These are phyloP conservation scores for Sechiopsis laciniata DNA, from an alignment of 306 rosid species.

Conservation along the genomic window DNA sequence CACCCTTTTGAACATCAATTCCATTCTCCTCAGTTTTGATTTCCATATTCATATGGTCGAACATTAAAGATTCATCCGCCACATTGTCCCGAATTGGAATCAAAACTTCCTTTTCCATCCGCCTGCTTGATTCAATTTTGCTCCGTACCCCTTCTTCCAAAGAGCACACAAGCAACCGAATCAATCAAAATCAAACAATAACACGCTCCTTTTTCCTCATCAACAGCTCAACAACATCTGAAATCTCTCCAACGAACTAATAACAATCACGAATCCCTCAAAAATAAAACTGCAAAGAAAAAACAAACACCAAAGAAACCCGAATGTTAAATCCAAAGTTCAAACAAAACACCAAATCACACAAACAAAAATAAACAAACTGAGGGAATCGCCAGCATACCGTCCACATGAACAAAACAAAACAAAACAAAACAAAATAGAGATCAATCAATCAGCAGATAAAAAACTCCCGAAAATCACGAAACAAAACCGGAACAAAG, in stretches of 20 bases:
- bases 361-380: too few species aligned
- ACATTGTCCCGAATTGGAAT: conserved; percentile 14
- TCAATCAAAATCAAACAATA: background rate
- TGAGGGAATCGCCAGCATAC: too few species aligned
- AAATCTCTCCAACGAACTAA: background rate
- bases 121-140: conserved; percentile 5
- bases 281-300: conserved; percentile 1
- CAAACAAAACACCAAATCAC: too few species aligned
- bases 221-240: background rate
- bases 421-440: background rate
- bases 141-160: conserved; percentile 13
- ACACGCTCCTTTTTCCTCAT: background rate
- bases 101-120: conserved; percentile 16
- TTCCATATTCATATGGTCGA: conserved; percentile 31
- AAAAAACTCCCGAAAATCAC: too few species aligned
- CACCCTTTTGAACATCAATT: conserved; percentile 34
- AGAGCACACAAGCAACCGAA: conserved; percentile 18
- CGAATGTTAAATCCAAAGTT: too few species aligned
- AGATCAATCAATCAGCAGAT: too few species aligned
- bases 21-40: conserved; percentile 38
- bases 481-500: conserved; percentile 2
- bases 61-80: conserved; percentile 27
- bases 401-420: too few species aligned
- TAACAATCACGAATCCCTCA: background rate
- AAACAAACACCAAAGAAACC: background rate